Percentiles rank a stretch among this genome's conserved stretches.
Conservation (phyloP, 768 basidiomycete genomes). For the Suillus sp. region DNA sequence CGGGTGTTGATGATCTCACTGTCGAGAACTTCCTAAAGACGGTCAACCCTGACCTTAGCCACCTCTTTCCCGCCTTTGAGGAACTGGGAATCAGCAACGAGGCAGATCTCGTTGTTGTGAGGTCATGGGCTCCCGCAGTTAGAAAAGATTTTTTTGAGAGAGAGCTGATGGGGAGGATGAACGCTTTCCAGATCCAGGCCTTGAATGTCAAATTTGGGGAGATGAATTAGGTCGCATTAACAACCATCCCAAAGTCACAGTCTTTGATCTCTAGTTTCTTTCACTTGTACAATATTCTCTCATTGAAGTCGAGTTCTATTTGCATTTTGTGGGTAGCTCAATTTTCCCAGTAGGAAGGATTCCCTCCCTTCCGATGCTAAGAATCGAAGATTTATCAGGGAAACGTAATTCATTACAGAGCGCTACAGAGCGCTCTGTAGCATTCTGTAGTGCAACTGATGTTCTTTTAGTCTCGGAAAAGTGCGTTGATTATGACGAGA, state of each 20-base stretch:
- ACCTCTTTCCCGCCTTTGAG: not conserved
- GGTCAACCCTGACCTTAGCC: not conserved
- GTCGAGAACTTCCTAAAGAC: not conserved
- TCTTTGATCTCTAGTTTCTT: not conserved
- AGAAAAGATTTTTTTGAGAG: slow-evolving; percentile 4
- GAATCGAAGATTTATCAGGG: no score
- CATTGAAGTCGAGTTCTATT: not conserved
- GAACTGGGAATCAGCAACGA: not conserved
- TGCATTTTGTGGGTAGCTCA: not conserved
- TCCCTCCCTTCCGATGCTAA: not conserved
- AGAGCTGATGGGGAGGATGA: slow-evolving; percentile 1
- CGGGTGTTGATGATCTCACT: no score
- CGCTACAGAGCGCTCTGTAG: no score
- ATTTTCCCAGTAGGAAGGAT: not conserved
- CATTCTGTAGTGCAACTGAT: no score
- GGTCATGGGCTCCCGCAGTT: not conserved
- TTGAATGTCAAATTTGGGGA: not conserved
- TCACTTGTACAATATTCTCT: not conserved
- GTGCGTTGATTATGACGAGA: not conserved
- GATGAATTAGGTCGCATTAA: not conserved
- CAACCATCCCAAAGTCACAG: no score
- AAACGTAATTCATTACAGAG: no score
- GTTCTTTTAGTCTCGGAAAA: not conserved
- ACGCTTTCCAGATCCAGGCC: not conserved
- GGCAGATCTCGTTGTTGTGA: not conserved